Conservation (phyloP, 495 filamentous ascomycete species). For the Tuber calosporum region DNA sequence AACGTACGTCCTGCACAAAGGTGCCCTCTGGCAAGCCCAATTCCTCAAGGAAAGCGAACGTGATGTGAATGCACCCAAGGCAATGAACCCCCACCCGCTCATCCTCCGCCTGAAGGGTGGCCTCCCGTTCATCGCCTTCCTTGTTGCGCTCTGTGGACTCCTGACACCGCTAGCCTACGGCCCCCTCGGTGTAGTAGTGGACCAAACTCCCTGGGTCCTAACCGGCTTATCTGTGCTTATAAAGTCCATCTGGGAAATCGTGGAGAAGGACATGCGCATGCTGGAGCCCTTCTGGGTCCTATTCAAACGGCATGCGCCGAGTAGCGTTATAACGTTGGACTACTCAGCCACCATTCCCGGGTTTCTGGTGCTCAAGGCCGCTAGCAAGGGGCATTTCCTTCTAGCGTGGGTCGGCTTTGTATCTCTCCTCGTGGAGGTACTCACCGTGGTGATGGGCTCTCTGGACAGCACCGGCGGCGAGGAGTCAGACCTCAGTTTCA, state of each 20-base stretch:
- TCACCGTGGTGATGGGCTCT: slow-evolving; percentile 60
- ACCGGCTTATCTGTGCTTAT: slow-evolving; percentile 57
- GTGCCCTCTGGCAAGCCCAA: slow-evolving; percentile 55
- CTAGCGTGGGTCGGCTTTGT: slow-evolving; percentile 58
- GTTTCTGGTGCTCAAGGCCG: slow-evolving; percentile 53
- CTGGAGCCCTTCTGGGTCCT: slow-evolving; percentile 69
- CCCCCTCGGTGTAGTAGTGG: slow-evolving; percentile 51
- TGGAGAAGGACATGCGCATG: slow-evolving; percentile 67
- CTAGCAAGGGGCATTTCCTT: slow-evolving; percentile 57
- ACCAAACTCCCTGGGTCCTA: slow-evolving; percentile 58
- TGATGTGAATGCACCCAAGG: slow-evolving; percentile 45
- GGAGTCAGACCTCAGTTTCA: slow-evolving; percentile 57
- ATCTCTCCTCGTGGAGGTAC: slow-evolving; percentile 57
- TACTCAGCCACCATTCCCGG: slow-evolving; percentile 65
- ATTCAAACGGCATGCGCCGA: slow-evolving; percentile 54
- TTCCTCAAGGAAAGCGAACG: slow-evolving; percentile 44
- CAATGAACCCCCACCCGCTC: slow-evolving; percentile 60
- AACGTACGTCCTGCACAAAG: slow-evolving; percentile 63
- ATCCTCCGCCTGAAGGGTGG: slow-evolving; percentile 57
- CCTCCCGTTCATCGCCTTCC: slow-evolving; percentile 53
- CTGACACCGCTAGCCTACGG: slow-evolving; percentile 44
- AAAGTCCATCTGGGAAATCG: slow-evolving; percentile 60
- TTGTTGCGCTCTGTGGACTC: slow-evolving; percentile 45
- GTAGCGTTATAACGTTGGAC: slow-evolving; percentile 59
- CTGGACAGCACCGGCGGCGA: slow-evolving; percentile 54